phyloP scores from a whole-genome alignment of 257 asterid genomes.

The Solanum dulcamara region DNA sequence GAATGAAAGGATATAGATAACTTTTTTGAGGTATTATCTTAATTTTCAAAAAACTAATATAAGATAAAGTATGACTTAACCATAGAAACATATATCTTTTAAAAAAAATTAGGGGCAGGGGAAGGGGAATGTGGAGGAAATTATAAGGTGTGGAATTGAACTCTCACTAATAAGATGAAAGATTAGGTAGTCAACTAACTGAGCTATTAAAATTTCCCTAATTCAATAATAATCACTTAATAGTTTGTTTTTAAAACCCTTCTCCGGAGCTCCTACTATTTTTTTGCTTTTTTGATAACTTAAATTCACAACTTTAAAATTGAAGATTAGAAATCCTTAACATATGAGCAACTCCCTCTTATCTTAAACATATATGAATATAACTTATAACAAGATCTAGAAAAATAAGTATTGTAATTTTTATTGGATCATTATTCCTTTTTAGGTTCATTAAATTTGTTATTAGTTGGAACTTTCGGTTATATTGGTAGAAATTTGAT shows the following conservation, averaged over 20 bases:
- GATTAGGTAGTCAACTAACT: too few species aligned
- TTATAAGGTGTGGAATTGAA: neutral
- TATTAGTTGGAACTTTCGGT: neutral
- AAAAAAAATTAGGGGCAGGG: too few species aligned
- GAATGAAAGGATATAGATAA: neutral
- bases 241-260: neutral
- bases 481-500: neutral
- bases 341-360: neutral
- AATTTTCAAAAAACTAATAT: neutral
- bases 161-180: neutral
- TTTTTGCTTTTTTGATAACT: neutral
- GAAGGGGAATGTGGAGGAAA: too few species aligned
- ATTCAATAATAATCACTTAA: neutral
- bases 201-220: neutral
- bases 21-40: neutral
- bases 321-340: too few species aligned
- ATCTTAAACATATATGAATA: neutral
- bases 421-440: neutral
- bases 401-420: neutral
- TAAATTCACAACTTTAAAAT: neutral
- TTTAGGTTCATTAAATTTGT: neutral
- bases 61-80: too few species aligned
- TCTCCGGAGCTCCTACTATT: accelerated
- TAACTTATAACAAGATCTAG: neutral
- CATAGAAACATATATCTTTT: too few species aligned